These are phyloP conservation scores for Volvox carteri DNA, from an alignment of 163 green algal genomes.

Conservation along the genomic window DNA sequence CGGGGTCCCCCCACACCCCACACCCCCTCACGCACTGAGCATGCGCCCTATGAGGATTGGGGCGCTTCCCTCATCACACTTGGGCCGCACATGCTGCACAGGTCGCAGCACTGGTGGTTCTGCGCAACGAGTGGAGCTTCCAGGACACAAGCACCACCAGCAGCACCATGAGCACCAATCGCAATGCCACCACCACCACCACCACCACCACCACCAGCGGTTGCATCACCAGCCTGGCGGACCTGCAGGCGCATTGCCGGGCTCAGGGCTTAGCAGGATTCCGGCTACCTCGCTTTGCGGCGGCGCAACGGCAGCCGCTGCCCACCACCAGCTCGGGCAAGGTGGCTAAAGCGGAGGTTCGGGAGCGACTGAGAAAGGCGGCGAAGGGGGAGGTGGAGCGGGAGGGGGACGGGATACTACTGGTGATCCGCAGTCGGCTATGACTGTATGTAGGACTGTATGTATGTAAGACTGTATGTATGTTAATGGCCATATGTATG, in stretches of 20 bases:
- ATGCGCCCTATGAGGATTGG: too few relatives aligned
- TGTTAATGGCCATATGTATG: neutral
- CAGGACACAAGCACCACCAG: neutral
- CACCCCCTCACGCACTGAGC: too few relatives aligned
- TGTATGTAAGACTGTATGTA: neutral
- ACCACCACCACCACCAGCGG: conserved; percentile 1
- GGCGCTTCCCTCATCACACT: too few relatives aligned
- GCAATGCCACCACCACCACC: neutral
- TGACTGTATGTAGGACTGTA: neutral
- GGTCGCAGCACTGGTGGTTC: conserved; percentile 71
- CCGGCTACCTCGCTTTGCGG: conserved; percentile 68
- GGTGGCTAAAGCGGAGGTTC: conserved; percentile 59
- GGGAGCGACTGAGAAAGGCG: neutral
- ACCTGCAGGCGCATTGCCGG: conserved; percentile 62
- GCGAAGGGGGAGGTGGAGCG: neutral
- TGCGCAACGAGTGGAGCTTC: conserved; percentile 65
- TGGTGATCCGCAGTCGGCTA: neutral
- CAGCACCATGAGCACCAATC: neutral
- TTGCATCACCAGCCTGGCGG: conserved; percentile 7
- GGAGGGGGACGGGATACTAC: neutral
- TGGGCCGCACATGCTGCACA: neutral
- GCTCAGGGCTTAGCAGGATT: conserved; percentile 60
- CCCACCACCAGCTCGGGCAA: conserved; percentile 69
- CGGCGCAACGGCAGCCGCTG: conserved; percentile 46
- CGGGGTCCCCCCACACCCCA: too few relatives aligned